phyloP scores from a whole-genome alignment of 352 stramenopile genomes.

The Halophytophthora batemanensis region DNA sequence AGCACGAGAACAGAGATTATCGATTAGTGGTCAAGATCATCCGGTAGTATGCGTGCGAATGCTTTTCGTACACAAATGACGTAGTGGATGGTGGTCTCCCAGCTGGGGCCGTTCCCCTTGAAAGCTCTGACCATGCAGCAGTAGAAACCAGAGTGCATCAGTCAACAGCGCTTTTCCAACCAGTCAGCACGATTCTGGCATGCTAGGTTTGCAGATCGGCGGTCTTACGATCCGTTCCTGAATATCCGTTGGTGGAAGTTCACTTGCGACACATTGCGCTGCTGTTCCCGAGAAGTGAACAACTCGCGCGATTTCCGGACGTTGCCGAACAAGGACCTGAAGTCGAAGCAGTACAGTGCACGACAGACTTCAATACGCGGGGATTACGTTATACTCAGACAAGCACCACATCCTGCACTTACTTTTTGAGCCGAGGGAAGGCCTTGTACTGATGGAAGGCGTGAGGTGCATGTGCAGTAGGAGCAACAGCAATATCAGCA shows the following conservation, averaged over 20 bases:
- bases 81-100: constrained; percentile 60
- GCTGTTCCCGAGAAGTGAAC: constrained; percentile 65
- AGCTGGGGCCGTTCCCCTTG: constrained; percentile 50
- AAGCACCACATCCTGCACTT: constrained; percentile 5
- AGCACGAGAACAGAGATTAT: not conserved
- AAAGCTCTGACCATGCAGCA: constrained; percentile 32
- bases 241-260: constrained; percentile 78
- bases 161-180: not conserved
- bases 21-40: not conserved
- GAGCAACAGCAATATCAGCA: constrained; percentile 1
- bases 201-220: not conserved
- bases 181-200: not conserved
- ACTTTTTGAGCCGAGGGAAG: constrained; percentile 84
- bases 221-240: constrained; percentile 48
- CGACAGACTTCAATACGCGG: not conserved
- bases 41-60: not conserved
- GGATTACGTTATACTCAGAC: not conserved
- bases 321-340: constrained; percentile 65
- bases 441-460: constrained; percentile 58
- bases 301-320: constrained; percentile 72
- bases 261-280: constrained; percentile 67
- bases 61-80: constrained; percentile 54
- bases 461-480: constrained; percentile 1
- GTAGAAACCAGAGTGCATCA: not conserved
- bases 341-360: not conserved